Evolutionary conservation across 1,284 basidiomycete genomes (phyloP).

Genomic region (Thelephora terrestris): DNA sequence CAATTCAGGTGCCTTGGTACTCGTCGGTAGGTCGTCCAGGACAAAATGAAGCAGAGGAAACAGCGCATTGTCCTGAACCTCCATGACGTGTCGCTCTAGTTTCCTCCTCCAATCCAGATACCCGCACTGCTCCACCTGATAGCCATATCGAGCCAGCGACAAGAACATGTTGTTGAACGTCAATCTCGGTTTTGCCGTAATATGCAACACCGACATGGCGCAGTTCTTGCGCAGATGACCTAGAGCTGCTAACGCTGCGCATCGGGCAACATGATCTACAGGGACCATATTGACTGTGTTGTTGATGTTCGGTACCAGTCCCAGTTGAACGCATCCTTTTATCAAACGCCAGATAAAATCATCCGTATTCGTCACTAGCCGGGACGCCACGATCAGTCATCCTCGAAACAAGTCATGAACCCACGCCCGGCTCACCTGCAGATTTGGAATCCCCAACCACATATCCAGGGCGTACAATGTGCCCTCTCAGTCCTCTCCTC

Average conservation of each 20-base stretch:
- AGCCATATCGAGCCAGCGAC: slow-evolving; percentile 75
- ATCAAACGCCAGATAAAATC: slow-evolving; percentile 98
- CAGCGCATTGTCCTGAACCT: slow-evolving; percentile 89
- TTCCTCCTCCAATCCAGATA: slow-evolving; percentile 89
- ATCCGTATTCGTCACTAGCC: slow-evolving; percentile 90
- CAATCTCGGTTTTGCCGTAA: slow-evolving; percentile 80
- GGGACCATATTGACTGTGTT: slow-evolving; percentile 99
- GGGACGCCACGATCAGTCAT: slow-evolving; percentile 9
- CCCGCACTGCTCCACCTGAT: slow-evolving; percentile 69
- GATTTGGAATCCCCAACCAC: slow-evolving; percentile 88
- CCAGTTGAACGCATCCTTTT: slow-evolving; percentile 95
- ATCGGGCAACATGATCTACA: slow-evolving; percentile 91
- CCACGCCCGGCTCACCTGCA: slow-evolving; percentile 48
- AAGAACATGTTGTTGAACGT: slow-evolving; percentile 88
- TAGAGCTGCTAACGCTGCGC: slow-evolving; percentile 65
- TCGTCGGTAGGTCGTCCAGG: slow-evolving; percentile 92
- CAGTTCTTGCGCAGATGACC: slow-evolving; percentile 35
- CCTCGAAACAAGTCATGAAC: slow-evolving; percentile 1
- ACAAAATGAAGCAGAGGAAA: slow-evolving; percentile 98
- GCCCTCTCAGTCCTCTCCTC: slow-evolving; percentile 75
- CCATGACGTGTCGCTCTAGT: slow-evolving; percentile 93
- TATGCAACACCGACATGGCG: slow-evolving; percentile 70
- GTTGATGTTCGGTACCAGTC: slow-evolving; percentile 94
- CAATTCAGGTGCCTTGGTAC: slow-evolving; percentile 89
- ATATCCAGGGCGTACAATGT: slow-evolving; percentile 91